These are phyloP conservation scores for Crithidia expoeki DNA, from an alignment of 208 protist genomes.

Conservation along the genomic window DNA sequence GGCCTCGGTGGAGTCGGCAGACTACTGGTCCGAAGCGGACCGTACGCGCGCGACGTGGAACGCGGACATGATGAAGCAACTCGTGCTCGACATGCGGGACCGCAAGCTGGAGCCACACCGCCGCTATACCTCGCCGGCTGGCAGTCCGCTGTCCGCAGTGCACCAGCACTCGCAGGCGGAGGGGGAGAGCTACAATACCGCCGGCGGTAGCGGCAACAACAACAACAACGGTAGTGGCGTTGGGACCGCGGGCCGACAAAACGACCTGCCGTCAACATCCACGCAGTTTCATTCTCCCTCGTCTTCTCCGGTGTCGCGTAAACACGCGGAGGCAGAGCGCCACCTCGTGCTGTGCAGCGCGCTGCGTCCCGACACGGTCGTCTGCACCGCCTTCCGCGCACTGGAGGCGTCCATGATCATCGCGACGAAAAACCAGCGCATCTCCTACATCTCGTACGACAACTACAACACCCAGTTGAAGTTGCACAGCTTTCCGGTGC, in stretches of 20 bases:
- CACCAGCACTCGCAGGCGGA: background rate
- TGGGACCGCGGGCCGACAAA: background rate
- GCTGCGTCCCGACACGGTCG: constrained; percentile 62
- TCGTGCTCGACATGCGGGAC: constrained; percentile 80
- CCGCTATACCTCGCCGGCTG: constrained; percentile 10
- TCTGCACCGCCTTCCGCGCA: constrained; percentile 66
- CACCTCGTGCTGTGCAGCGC: constrained; percentile 67
- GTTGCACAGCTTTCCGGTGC: constrained; percentile 69
- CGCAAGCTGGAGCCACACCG: constrained; percentile 55
- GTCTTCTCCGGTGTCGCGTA: background rate
- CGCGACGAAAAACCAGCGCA: constrained; percentile 66
- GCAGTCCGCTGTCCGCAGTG: constrained; percentile 5
- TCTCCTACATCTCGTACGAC: constrained; percentile 81
- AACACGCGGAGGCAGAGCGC: constrained; percentile 31
- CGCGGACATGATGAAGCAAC: constrained; percentile 78
- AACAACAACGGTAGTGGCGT: background rate
- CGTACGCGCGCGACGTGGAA: constrained; percentile 76
- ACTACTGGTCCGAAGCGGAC: constrained; percentile 78
- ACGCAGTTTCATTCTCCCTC: constrained; percentile 3
- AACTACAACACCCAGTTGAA: constrained; percentile 65
- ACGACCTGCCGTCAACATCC: background rate
- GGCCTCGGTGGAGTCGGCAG: constrained; percentile 53
- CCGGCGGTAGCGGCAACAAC: background rate
- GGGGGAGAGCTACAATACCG: background rate
- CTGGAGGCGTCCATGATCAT: constrained; percentile 82